These are phyloP conservation scores for Fusarium sp. DNA, from an alignment of 2,329 filamentous ascomycete species.

Conservation along the genomic window DNA sequence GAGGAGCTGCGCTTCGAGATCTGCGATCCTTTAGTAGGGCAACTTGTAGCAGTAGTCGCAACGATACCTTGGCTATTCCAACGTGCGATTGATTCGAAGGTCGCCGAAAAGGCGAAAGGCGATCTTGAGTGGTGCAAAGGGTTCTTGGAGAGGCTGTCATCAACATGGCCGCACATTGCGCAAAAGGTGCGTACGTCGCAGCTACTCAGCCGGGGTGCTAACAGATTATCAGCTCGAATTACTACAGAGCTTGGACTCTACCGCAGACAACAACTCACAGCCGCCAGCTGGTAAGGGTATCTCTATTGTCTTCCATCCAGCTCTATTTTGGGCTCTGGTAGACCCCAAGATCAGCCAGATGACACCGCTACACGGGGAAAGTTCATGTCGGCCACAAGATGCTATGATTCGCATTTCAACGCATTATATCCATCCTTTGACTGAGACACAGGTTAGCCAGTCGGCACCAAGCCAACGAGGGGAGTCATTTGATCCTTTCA, in stretches of 20 bases:
- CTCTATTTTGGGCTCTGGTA: constrained; percentile 9
- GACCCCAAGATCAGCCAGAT: constrained; percentile 14
- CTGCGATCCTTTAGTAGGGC: background rate
- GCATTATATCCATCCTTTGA: constrained; percentile 4
- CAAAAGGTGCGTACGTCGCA: constrained; percentile 1
- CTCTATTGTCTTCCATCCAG: background rate
- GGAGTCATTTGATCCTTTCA: background rate
- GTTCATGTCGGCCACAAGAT: background rate
- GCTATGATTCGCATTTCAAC: constrained; percentile 4
- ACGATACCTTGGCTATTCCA: constrained; percentile 27
- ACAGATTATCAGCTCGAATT: background rate
- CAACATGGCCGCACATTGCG: constrained; percentile 18
- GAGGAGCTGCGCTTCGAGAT: background rate
- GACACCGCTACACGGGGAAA: background rate
- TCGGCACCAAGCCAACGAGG: background rate
- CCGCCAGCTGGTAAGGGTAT: background rate
- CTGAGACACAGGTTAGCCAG: background rate
- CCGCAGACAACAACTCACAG: background rate
- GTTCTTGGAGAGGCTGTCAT: background rate
- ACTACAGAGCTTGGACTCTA: background rate
- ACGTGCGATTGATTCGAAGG: background rate
- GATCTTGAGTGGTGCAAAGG: constrained; percentile 2
- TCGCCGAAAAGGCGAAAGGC: background rate
- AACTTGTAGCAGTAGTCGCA: constrained; percentile 12
- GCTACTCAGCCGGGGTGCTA: background rate